phyloP scores from a whole-genome alignment of 805 yeast species.

The Yueomyces sp. region DNA sequence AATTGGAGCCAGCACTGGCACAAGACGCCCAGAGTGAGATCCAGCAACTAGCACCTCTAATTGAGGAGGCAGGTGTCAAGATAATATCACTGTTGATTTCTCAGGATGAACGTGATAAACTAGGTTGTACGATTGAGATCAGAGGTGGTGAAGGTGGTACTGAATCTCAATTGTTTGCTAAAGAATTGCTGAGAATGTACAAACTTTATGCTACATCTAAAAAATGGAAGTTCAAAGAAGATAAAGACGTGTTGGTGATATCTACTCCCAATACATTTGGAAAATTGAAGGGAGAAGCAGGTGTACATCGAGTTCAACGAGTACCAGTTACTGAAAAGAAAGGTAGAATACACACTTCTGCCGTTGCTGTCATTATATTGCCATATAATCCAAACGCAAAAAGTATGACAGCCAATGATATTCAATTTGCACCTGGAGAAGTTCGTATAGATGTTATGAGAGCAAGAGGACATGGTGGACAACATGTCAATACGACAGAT shows the following conservation, averaged over 20 bases:
- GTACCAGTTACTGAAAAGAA: slow-evolving; percentile 88
- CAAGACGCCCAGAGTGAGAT: slow-evolving; percentile 56
- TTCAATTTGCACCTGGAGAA: slow-evolving; percentile 59
- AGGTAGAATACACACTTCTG: slow-evolving; percentile 90
- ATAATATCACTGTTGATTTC: slow-evolving; percentile 59
- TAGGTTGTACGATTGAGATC: slow-evolving; percentile 67
- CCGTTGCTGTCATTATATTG: slow-evolving; percentile 87
- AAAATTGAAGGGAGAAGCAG: slow-evolving; percentile 69
- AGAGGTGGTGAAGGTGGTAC: slow-evolving; percentile 95
- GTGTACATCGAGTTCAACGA: slow-evolving; percentile 92
- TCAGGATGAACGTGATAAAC: slow-evolving; percentile 50
- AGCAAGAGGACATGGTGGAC: slow-evolving; percentile 96
- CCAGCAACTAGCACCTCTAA: slow-evolving; percentile 29
- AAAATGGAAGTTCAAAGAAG: slow-evolving; percentile 51
- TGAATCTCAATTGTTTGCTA: slow-evolving; percentile 81
- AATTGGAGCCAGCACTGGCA: slow-evolving; percentile 24
- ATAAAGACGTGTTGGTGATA: slow-evolving; percentile 44
- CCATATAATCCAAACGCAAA: slow-evolving; percentile 40
- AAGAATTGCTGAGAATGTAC: slow-evolving; percentile 74
- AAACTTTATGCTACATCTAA: slow-evolving; percentile 48
- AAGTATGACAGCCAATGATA: not conserved
- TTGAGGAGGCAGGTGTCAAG: slow-evolving; percentile 29
- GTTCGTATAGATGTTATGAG: slow-evolving; percentile 94
- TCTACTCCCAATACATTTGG: slow-evolving; percentile 70
- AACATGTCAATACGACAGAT: slow-evolving; percentile 94